phyloP scores from a whole-genome alignment of 139 green algal genomes.

The Ulvella scutata region DNA sequence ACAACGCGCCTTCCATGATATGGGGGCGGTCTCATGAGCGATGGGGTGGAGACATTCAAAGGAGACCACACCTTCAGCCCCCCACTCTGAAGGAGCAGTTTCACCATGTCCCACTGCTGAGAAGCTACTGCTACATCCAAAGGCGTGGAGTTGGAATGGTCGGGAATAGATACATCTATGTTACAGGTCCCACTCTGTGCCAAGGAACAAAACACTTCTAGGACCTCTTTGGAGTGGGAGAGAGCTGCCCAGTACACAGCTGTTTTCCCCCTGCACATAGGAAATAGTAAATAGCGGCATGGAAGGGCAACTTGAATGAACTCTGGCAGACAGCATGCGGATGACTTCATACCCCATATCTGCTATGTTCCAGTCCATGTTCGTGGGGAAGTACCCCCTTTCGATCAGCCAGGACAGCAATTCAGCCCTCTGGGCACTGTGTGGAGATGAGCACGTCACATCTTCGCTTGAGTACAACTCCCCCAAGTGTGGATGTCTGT shows the following conservation, averaged over 20 bases:
- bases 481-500: neutral
- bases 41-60: neutral
- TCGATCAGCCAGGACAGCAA: neutral
- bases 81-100: neutral
- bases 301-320: neutral
- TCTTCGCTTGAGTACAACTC: neutral
- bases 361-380: neutral
- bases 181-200: neutral
- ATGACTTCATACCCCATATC: neutral
- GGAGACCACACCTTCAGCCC: neutral
- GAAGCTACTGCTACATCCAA: neutral
- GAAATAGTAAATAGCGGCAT: neutral
- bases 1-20: too few species aligned
- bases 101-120: constrained; percentile 1
- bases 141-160: neutral
- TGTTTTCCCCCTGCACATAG: neutral
- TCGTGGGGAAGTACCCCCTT: neutral
- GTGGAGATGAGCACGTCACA: neutral
- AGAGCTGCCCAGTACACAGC: neutral
- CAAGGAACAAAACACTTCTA: neutral
- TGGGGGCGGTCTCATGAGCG: too few species aligned
- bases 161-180: neutral
- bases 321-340: too few species aligned
- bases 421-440: neutral
- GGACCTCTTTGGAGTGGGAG: neutral